phyloP scores from a whole-genome alignment of 148 eudicot genomes.

The Vaccinium darrowii region DNA sequence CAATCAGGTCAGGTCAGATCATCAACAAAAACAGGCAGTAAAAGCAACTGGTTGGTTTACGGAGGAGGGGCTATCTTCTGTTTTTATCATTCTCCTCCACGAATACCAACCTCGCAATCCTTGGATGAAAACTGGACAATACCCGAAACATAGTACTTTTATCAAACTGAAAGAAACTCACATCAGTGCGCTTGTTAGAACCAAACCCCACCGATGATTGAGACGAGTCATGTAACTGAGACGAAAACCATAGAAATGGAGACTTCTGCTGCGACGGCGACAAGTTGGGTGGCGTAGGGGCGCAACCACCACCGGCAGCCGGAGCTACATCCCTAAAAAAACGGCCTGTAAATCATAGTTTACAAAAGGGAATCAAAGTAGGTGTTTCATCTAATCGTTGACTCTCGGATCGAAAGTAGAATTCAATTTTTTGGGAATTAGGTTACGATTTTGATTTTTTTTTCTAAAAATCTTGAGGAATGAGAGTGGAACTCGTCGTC shows the following conservation, averaged over 20 bases:
- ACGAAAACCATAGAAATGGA: slow-evolving; percentile 26
- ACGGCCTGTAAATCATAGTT: slow-evolving; percentile 38
- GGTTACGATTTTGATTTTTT: not conserved
- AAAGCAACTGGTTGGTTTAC: too few species aligned
- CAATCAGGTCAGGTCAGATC: too few species aligned
- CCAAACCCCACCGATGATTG: not conserved
- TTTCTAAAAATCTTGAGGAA: not conserved
- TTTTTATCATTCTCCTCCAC: too few species aligned
- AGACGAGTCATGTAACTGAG: not conserved
- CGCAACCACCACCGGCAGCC: slow-evolving; percentile 24
- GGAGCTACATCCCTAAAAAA: slow-evolving; percentile 30
- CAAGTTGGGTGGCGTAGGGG: slow-evolving; percentile 22
- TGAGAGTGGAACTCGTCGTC: too few species aligned
- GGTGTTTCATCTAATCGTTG: not conserved
- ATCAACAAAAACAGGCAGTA: too few species aligned
- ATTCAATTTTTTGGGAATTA: not conserved
- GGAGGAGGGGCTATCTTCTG: too few species aligned
- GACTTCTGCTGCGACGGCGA: slow-evolving; percentile 17
- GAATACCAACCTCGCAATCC: too few species aligned
- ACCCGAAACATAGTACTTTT: too few species aligned
- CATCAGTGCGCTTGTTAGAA: slow-evolving; percentile 16
- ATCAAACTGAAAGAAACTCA: slow-evolving; percentile 20
- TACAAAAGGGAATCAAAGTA: not conserved
- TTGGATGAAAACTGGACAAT: too few species aligned
- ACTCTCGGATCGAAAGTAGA: not conserved